phyloP scores from a whole-genome alignment of 2,329 filamentous ascomycete species.

The Exutisphaerella laricina region DNA sequence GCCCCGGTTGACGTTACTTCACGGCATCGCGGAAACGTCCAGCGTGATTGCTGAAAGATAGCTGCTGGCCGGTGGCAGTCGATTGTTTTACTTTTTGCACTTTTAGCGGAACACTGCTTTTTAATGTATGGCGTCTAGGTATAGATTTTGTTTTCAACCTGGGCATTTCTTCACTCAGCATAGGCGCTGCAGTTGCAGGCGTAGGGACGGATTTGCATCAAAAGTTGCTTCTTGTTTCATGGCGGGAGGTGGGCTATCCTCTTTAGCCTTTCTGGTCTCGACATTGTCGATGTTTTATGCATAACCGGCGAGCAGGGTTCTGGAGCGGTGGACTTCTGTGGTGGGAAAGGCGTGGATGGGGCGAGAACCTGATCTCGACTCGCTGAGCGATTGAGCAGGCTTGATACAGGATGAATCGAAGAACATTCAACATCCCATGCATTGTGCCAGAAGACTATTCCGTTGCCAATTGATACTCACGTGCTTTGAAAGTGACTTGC shows the following conservation, averaged over 20 bases:
- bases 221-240: neutral
- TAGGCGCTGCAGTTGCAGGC: conserved; percentile 4
- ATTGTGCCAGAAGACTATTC: too few relatives aligned
- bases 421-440: neutral
- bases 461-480: too few relatives aligned
- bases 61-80: neutral
- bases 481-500: too few relatives aligned
- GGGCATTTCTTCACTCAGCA: conserved; percentile 8
- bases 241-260: neutral
- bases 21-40: too few relatives aligned
- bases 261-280: neutral
- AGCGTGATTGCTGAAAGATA: neutral
- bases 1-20: neutral
- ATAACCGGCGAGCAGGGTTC: neutral
- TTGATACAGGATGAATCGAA: conserved; percentile 3
- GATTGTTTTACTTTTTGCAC: conserved; percentile 22
- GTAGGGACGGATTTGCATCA: conserved; percentile 2
- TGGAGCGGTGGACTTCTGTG: neutral
- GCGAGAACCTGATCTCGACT: conserved; percentile 1
- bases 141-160: conserved; percentile 12
- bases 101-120: conserved; percentile 19
- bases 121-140: conserved; percentile 18
- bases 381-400: conserved; percentile 1
- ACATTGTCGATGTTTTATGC: neutral
- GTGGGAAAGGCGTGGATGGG: neutral